Evolutionary conservation across 2,329 filamentous ascomycete species (phyloP), one percentile per base, ranked within the genome.

Genomic region (Phaeophleospora eucalypticola): DNA sequence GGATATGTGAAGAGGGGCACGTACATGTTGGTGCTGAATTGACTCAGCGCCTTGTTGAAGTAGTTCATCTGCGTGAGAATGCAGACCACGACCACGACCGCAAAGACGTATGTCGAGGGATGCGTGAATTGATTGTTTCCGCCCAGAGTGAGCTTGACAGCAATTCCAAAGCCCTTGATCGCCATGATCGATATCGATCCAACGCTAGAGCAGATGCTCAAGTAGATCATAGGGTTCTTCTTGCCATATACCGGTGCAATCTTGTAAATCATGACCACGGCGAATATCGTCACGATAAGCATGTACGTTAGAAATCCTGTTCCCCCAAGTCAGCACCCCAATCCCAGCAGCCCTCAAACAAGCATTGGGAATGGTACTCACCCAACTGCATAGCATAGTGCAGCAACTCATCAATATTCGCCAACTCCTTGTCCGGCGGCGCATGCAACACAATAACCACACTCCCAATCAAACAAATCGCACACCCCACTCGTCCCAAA

Each of bases 11-110:
- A 64, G 89, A 95, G 59, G 12, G 35, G 21, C 27, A 12, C 87
- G 67, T 79, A 95, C 90, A 98, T 95, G 60, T 94, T 95, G 24
- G 93, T 96, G 21, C 88, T 91, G 71, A 97, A 98, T 63, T 94
- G 89, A 68, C 89, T 94, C 50, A 98, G 74, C 6, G 93, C 93
- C 71, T 98, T 98, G 77, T 98, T 98, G 72, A 98, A 95, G 71
- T 98, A 98, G 71, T 98, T 98, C 93, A 98, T 97, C 76, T 98
- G 93, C 7, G 90, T 96, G 58, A 98, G 69, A 65, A 98, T 97
- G 74, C 93, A 98, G 55, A 96, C 88, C 2, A 79, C 77, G 0
- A 90, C 93, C 56, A 97, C 81, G 57, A 98, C 96, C 70, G 91
- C 84, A 68, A 98, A 98, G 54, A 96, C 90, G 62, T 98, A 98